Conservation (phyloP, 2,329 filamentous ascomycete species). For the Trichophyton equinum region DNA sequence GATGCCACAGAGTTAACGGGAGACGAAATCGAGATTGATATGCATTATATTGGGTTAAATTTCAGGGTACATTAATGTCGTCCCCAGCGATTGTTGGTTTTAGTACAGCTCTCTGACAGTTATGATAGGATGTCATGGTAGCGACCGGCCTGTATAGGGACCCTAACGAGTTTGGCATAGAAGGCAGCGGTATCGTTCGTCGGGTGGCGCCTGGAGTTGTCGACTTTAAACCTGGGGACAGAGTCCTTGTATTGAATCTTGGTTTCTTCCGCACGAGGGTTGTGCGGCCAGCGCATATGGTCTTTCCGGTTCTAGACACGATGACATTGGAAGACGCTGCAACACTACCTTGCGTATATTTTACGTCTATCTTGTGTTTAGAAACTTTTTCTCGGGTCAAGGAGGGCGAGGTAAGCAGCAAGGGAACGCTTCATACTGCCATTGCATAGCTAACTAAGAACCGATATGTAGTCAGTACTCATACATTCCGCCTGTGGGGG, state of each 20-base stretch:
- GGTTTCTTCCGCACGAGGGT: conserved; percentile 4
- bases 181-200: conserved; percentile 10
- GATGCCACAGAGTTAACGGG: background rate
- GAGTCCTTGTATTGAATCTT: conserved; percentile 5
- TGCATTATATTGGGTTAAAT: conserved; percentile 23
- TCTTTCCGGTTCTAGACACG: conserved; percentile 10
- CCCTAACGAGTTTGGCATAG: conserved; percentile 5
- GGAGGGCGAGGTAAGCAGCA: conserved; percentile 6
- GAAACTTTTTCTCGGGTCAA: conserved; percentile 10
- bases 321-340: conserved; percentile 14
- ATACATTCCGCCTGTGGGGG: conserved; percentile 16
- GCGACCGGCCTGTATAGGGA: background rate
- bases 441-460: background rate
- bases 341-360: conserved; percentile 10
- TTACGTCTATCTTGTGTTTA: conserved; percentile 13
- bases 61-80: conserved; percentile 11
- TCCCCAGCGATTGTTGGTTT: background rate
- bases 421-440: background rate
- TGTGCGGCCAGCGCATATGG: background rate
- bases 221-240: conserved; percentile 11
- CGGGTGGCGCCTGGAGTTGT: conserved; percentile 3
- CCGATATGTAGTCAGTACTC: conserved; percentile 11
- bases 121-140: background rate
- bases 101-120: background rate
- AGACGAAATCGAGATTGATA: conserved; percentile 20